Percentiles rank a stretch among this genome's conserved stretches.
Evolutionary conservation across 805 yeast genomes (phyloP).

Genomic region (Ogataea nitratoaversa): DNA sequence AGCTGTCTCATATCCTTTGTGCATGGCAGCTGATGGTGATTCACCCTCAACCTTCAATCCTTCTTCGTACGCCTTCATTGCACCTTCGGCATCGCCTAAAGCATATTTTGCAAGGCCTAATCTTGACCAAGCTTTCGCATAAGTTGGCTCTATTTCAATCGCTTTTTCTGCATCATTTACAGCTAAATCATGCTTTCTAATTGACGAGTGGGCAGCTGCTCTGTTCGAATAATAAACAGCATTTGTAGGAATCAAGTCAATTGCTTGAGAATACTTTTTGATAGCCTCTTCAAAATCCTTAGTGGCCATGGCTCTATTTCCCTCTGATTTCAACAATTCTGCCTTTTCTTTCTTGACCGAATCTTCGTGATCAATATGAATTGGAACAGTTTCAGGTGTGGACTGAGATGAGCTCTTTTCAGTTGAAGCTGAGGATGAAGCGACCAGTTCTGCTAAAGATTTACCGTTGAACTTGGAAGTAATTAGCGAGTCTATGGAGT

Average conservation of each 20-base stretch:
- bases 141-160: slow-evolving; percentile 68
- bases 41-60: slow-evolving; percentile 89
- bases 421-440: slow-evolving; percentile 11
- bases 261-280: slow-evolving; percentile 75
- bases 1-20: slow-evolving; percentile 90
- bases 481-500: slow-evolving; percentile 27
- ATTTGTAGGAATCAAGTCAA: slow-evolving; percentile 62
- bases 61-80: slow-evolving; percentile 84
- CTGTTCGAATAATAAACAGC: slow-evolving; percentile 89
- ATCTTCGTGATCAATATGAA: slow-evolving; percentile 41
- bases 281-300: slow-evolving; percentile 70
- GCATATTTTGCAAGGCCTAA: slow-evolving; percentile 92
- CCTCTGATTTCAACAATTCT: slow-evolving; percentile 79
- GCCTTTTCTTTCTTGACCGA: slow-evolving; percentile 66
- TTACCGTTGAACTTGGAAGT: slow-evolving; percentile 42
- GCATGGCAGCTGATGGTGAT: slow-evolving; percentile 81
- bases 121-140: slow-evolving; percentile 92
- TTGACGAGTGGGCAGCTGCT: slow-evolving; percentile 92
- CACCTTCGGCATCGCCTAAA: slow-evolving; percentile 85
- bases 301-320: slow-evolving; percentile 84
- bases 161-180: slow-evolving; percentile 81
- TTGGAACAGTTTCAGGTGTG: slow-evolving; percentile 30
- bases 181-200: slow-evolving; percentile 70
- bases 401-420: slow-evolving; percentile 22
- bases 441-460: slow-evolving; percentile 43